Evolutionary conservation across 805 yeast genomes (phyloP).

Genomic region (Cyberlindnera veronae): DNA sequence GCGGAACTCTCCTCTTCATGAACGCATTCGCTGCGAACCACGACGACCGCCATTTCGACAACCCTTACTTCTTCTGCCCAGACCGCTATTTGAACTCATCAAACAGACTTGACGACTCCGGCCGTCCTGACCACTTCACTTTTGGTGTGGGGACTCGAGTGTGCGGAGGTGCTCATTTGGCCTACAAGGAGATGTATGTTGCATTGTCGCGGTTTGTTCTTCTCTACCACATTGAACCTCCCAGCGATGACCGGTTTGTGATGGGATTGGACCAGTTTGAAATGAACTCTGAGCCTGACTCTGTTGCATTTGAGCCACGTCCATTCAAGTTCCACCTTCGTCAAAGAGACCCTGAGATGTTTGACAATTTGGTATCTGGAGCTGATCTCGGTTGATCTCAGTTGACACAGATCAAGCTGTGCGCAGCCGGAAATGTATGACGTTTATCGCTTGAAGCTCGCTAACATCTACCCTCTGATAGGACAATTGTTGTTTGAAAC

Average conservation of each 20-base stretch:
- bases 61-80: slow-evolving; percentile 49
- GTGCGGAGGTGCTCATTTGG: slow-evolving; percentile 69
- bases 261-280: slow-evolving; percentile 49
- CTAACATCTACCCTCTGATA: too few relatives aligned
- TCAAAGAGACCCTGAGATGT: slow-evolving; percentile 28
- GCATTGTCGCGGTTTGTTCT: slow-evolving; percentile 51
- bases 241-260: slow-evolving; percentile 28
- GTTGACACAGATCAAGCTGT: too few relatives aligned
- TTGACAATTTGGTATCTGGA: slow-evolving; percentile 3
- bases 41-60: slow-evolving; percentile 41
- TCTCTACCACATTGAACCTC: slow-evolving; percentile 45
- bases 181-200: slow-evolving; percentile 61
- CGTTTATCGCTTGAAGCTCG: too few relatives aligned
- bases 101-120: slow-evolving; percentile 11
- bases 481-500: too few relatives aligned
- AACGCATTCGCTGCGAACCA: slow-evolving; percentile 72
- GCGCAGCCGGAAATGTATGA: too few relatives aligned
- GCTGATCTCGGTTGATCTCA: background rate
- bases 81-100: slow-evolving; percentile 45
- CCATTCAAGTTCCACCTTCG: slow-evolving; percentile 35
- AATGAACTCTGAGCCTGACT: slow-evolving; percentile 48
- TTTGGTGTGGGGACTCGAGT: slow-evolving; percentile 71
- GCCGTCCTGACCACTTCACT: slow-evolving; percentile 36
- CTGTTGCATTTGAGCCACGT: slow-evolving; percentile 62
- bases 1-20: slow-evolving; percentile 55